Percentiles rank a stretch among this genome's conserved stretches.
phyloP scores from a whole-genome alignment of 345 rosid genomes.

The Euclidium syriacum region DNA sequence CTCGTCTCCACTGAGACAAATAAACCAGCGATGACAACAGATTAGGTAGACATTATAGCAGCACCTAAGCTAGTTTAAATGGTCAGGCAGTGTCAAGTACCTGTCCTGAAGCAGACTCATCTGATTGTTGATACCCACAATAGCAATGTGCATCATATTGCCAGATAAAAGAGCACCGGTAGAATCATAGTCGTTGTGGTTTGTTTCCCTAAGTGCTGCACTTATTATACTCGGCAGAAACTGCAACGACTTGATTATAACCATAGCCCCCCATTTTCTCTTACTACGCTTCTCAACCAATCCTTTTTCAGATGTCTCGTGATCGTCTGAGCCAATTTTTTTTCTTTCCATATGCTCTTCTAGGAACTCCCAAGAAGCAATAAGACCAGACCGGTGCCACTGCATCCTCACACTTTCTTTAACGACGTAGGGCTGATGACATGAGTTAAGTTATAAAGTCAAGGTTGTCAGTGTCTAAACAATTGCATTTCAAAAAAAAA shows the following conservation, averaged over 20 bases:
- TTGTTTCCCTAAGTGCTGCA: constrained; percentile 78
- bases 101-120: constrained; percentile 99
- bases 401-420: constrained; percentile 99
- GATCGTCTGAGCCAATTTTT: constrained; percentile 48
- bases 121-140: constrained; percentile 95
- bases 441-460: constrained; percentile 22
- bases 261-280: constrained; percentile 98
- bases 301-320: constrained; percentile 38
- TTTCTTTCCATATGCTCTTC: constrained; percentile 83
- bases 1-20: constrained; percentile 82
- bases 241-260: constrained; percentile 90
- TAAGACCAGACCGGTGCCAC: constrained; percentile 96
- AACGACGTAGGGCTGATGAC: constrained; percentile 83
- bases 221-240: constrained; percentile 62
- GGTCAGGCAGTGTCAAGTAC: constrained; percentile 33
- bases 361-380: constrained; percentile 98
- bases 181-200: constrained; percentile 48
- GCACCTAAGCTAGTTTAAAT: not conserved
- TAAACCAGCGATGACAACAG: constrained; percentile 6
- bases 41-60: constrained; percentile 9
- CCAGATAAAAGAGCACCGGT: constrained; percentile 51
- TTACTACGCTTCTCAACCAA: constrained; percentile 67
- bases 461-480: not conserved
- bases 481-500: constrained; percentile 3
- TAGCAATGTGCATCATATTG: constrained; percentile 95